Conservation (phyloP, 2,329 filamentous ascomycete genomes). For the Fusarium newnesense region DNA sequence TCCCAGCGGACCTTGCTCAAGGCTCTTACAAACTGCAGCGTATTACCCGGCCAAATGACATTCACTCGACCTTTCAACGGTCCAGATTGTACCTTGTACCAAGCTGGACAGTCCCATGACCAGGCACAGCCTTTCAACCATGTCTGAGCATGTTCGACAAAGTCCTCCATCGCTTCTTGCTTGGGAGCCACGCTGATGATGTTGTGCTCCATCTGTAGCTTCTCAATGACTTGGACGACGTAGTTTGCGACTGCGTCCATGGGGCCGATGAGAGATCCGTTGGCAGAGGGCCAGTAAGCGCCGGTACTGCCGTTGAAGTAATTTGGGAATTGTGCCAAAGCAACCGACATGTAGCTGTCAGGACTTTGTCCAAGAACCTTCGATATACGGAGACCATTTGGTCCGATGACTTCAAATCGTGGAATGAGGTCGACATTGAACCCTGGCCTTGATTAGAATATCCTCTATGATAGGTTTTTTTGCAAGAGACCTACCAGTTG, state of each 20-base stretch:
- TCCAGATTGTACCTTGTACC: neutral
- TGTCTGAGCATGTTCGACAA: neutral
- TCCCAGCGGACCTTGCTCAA: neutral
- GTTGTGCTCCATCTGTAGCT: neutral
- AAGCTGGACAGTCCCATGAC: neutral
- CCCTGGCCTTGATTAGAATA: fast-evolving
- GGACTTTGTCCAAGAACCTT: neutral
- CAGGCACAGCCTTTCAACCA: neutral
- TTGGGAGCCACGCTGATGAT: neutral
- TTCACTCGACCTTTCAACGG: neutral
- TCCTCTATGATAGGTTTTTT: fast-evolving
- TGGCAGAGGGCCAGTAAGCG: neutral
- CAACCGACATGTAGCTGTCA: neutral
- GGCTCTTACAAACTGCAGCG: neutral
- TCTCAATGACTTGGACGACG: neutral
- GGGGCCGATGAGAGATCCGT: neutral
- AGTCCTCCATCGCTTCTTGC: neutral
- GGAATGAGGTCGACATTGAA: neutral
- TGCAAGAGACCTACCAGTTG: neutral
- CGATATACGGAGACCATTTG: neutral
- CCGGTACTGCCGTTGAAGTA: neutral
- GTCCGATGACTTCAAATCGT: neutral
- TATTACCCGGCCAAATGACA: neutral
- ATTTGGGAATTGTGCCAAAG: neutral
- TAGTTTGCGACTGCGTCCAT: neutral